phyloP scores from a whole-genome alignment of 257 asterid genomes.

The Nicotiana tabacum region DNA sequence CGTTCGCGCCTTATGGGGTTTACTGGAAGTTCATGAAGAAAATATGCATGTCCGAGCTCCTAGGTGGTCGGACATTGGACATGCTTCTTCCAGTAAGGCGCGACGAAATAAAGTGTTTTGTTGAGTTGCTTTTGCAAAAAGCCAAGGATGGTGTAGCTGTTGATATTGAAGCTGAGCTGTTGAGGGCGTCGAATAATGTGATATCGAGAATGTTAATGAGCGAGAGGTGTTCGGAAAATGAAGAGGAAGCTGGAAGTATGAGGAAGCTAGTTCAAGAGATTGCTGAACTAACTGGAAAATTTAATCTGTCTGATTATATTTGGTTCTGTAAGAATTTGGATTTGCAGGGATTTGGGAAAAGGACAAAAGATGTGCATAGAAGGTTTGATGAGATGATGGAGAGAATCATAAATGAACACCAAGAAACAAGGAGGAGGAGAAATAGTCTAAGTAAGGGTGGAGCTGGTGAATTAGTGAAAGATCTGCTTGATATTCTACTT shows the following conservation, averaged over 20 bases:
- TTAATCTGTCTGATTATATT: conserved; percentile 52
- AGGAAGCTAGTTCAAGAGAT: conserved; percentile 48
- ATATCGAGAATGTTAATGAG: conserved; percentile 66
- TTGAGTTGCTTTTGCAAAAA: conserved; percentile 18
- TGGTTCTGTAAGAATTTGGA: conserved; percentile 72
- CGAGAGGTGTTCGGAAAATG: conserved; percentile 48
- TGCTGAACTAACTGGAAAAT: conserved; percentile 51
- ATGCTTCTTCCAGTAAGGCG: conserved; percentile 46
- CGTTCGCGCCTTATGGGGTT: conserved; percentile 63
- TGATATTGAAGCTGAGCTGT: conserved; percentile 53
- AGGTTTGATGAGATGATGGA: conserved; percentile 66
- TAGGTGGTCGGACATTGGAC: conserved; percentile 57
- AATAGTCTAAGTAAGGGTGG: conserved; percentile 4
- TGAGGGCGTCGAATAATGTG: conserved; percentile 46
- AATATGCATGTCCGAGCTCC: conserved; percentile 70
- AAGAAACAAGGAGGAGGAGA: conserved; percentile 25
- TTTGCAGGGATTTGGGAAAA: conserved; percentile 55
- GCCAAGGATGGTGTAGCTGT: conserved; percentile 31
- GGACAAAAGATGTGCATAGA: conserved; percentile 34
- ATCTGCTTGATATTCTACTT: conserved; percentile 59
- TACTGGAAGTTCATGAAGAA: conserved; percentile 82
- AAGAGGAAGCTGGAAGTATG: conserved; percentile 42
- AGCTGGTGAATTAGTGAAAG: conserved; percentile 26
- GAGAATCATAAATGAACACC: conserved; percentile 52
- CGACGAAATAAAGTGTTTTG: conserved; percentile 30